Evolutionary conservation across 2,329 filamentous ascomycete genomes (phyloP), one percentile per base, ranked within the genome.

Genomic region (Colletotrichum gigasporum): DNA sequence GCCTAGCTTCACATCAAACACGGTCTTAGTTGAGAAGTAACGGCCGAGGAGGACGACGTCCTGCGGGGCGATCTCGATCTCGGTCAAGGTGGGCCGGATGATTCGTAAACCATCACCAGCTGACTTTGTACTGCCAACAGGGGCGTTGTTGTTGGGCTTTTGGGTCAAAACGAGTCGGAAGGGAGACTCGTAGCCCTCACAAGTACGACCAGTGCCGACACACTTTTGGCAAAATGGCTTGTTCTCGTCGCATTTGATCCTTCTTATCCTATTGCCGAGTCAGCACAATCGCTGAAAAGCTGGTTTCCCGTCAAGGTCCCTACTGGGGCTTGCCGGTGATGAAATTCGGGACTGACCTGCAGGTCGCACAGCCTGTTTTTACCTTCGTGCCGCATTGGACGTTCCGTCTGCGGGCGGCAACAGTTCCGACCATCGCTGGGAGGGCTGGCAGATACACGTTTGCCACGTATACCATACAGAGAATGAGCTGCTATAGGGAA

Each of bases 321-420:
- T 14, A 11, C 14, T 35, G 52, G 57, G 65, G 55, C 68, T 65
- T 51, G 69, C 35, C 44, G 34, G 47, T 26, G 54, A 68, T 51
- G 57, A 63, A 47, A 69, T 47, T 30, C 60, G 50, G 20, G 56
- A 75, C 76, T 74, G 18, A 80, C 79, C 78, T 78, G 76, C 79
- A 81, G 53, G 79, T 81, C 69, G 65, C 69, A 69, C 79, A 81
- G 48, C 78, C 79, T 12, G 78, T 80, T 63, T 80, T 81, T 14
- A 79, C 77, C 56, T 80, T 80, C 16, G 71, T 67, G 69, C 68
- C 69, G 66, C 63, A 37, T 70, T 69, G 22, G 44, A 67, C 70
- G 44, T 66, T 74, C 65, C 71, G 70, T 70, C 73, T 75, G 48
- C 68, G 67, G 55, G 66, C 47, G 37, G 67, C 67, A 61, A 10